Percentiles rank a stretch among this genome's conserved stretches.
Conservation (phyloP, 805 yeast species). For the Clavispora phyllophila region DNA sequence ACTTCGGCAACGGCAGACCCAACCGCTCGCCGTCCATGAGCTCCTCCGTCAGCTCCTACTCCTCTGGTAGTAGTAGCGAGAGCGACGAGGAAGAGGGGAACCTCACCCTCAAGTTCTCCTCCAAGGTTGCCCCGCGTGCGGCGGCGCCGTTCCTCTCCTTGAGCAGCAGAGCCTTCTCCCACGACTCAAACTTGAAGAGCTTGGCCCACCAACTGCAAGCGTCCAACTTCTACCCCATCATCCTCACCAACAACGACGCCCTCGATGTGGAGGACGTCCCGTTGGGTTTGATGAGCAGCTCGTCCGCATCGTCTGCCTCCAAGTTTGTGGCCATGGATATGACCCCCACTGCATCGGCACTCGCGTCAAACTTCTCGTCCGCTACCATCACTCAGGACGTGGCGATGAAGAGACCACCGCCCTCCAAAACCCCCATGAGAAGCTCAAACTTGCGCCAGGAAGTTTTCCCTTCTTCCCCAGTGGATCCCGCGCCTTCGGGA, state of each 20-base stretch:
- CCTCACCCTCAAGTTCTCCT: constrained; percentile 40
- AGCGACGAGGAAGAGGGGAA: constrained; percentile 39
- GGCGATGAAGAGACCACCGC: constrained; percentile 5
- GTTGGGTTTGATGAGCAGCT: constrained; percentile 27
- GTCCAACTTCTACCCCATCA: constrained; percentile 19
- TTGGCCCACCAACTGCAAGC: constrained; percentile 13
- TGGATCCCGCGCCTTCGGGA: background rate
- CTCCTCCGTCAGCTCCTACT: constrained; percentile 11
- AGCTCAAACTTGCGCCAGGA: constrained; percentile 15
- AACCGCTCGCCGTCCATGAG: background rate
- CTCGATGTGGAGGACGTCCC: constrained; percentile 41
- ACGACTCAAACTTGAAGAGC: constrained; percentile 36
- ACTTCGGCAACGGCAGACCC: background rate
- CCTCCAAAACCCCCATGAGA: constrained; percentile 5
- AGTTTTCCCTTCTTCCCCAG: constrained; percentile 3
- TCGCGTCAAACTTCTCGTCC: background rate
- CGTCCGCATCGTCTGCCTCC: background rate
- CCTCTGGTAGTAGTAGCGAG: constrained; percentile 20
- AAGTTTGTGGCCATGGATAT: background rate
- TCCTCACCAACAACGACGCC: constrained; percentile 22
- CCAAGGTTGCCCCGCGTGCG: constrained; percentile 30
- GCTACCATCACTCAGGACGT: constrained; percentile 4
- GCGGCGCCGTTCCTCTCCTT: constrained; percentile 32
- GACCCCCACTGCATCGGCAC: background rate
- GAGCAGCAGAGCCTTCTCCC: constrained; percentile 34